Conservation (phyloP, 495 filamentous ascomycete genomes). For the Talaromyces nanjingensis region DNA sequence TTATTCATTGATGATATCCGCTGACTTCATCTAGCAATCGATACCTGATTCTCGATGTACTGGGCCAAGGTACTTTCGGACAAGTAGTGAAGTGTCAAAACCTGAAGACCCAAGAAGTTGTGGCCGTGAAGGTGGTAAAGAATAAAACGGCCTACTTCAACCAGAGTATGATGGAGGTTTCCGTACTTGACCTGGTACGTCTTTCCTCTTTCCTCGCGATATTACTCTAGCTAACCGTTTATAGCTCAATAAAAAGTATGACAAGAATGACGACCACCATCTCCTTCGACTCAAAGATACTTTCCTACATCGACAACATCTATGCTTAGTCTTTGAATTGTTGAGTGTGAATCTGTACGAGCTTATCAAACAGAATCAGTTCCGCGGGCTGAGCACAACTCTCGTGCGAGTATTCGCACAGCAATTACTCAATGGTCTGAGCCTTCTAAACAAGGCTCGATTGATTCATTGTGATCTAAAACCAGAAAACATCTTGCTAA, state of each 20-base stretch:
- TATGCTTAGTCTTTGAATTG: conserved; percentile 95
- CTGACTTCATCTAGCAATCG: conserved; percentile 60
- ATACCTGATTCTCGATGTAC: conserved; percentile 95
- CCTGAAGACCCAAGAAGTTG: conserved; percentile 93
- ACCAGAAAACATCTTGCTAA: conserved; percentile 95
- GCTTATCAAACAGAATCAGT: conserved; percentile 99
- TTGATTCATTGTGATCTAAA: conserved; percentile 98
- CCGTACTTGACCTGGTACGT: conserved; percentile 87
- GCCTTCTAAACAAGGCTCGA: conserved; percentile 90
- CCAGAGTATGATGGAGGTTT: conserved; percentile 99
- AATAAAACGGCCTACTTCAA: conserved; percentile 99
- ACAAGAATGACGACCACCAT: conserved; percentile 99
- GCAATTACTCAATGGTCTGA: conserved; percentile 87
- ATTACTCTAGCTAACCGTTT: conserved; percentile 18
- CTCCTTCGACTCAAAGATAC: conserved; percentile 94
- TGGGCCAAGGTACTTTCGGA: conserved; percentile 98
- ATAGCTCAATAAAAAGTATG: conserved; percentile 93
- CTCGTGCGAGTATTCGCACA: conserved; percentile 97
- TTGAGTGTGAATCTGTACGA: conserved; percentile 98
- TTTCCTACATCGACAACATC: conserved; percentile 96
- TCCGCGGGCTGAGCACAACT: conserved; percentile 94
- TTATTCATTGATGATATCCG: not conserved
- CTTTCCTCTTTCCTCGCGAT: not conserved
- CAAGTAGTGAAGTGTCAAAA: conserved; percentile 99
- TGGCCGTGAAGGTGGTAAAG: conserved; percentile 99